Evolutionary conservation across 2,329 filamentous ascomycete species (phyloP), one percentile per base, ranked within the genome.

Genomic region (Corynespora cassiicola): DNA sequence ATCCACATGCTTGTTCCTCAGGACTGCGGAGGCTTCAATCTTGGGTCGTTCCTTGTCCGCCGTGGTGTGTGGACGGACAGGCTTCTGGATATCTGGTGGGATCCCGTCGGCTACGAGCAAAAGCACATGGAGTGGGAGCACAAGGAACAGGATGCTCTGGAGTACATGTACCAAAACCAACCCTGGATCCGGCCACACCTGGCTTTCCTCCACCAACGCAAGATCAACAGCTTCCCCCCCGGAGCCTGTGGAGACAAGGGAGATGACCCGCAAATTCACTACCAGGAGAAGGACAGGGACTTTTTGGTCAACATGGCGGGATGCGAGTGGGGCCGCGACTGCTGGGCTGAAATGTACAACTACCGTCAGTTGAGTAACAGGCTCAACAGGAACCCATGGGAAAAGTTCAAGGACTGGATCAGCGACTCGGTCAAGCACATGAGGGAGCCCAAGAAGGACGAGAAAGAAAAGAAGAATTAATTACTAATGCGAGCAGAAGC

Each of bases 41-140:
- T 99, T 9, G 94, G 94, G 12, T 96, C 90, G 11, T 99, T 99
- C 76, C 94, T 99, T 68, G 74, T 96, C 28, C 84, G 85, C 32
- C 84, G 94, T 45, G 89, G 88, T 58, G 76, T 84, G 17, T 99
- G 91, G 89, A 89, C 91, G 0, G 92, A 97, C 59, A 86, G 90
- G 4, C 74, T 99, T 12, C 80, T 99, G 22, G 94, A 99, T 62
- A 80, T 96, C 35, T 99, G 94, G 94, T 99, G 94, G 94, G 94
- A 99, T 61, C 94, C 94, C 0, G 91, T 97, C 19, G 84, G 87
- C 40, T 99, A 99, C 68, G 94, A 99, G 72, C 94, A 99, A 72
- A 95, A 90, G 66, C 94, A 99, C 68, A 96, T 96, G 91, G 82
- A 94, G 47, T 99, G 94, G 94, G 91, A 94, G 62, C 94, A 99